Percentiles rank a stretch among this genome's conserved stretches.
These are phyloP conservation scores for Biscogniauxia sp. DNA, from an alignment of 2,329 filamentous ascomycete genomes.

Conservation along the genomic window DNA sequence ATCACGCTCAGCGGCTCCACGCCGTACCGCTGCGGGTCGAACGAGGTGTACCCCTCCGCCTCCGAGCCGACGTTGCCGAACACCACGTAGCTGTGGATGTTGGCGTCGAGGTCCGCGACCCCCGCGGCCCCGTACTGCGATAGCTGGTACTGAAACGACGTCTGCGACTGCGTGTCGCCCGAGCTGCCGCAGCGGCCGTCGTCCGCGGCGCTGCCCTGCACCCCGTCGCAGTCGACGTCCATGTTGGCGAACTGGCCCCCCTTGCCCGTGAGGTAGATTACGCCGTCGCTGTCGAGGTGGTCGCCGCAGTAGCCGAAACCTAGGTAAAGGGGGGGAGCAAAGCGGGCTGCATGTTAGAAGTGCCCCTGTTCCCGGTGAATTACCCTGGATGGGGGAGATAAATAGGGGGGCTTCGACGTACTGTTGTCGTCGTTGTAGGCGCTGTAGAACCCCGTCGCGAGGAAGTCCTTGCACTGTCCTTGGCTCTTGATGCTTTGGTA, in stretches of 20 bases:
- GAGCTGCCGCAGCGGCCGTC: constrained; percentile 45
- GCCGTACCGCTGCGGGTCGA: constrained; percentile 36
- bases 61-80: constrained; percentile 45
- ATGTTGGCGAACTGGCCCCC: constrained; percentile 48
- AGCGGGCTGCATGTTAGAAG: no score
- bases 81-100: constrained; percentile 48
- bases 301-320: constrained; percentile 43
- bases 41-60: constrained; percentile 30
- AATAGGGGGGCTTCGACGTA: constrained; percentile 21
- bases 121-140: constrained; percentile 31
- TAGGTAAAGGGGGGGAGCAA: no score
- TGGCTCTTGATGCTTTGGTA: constrained; percentile 39
- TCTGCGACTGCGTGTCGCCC: constrained; percentile 40
- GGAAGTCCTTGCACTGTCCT: constrained; percentile 37
- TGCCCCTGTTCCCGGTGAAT: no score
- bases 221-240: constrained; percentile 59
- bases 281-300: constrained; percentile 30
- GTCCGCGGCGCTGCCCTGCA: constrained; percentile 36
- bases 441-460: constrained; percentile 42
- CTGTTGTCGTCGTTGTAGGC: constrained; percentile 36
- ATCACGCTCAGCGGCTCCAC: constrained; percentile 49
- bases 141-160: constrained; percentile 41
- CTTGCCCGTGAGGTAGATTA: constrained; percentile 45
- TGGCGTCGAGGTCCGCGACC: constrained; percentile 47
- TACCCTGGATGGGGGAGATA: no score